phyloP scores from a whole-genome alignment of 257 asterid genomes.

The Solanum neorickii region DNA sequence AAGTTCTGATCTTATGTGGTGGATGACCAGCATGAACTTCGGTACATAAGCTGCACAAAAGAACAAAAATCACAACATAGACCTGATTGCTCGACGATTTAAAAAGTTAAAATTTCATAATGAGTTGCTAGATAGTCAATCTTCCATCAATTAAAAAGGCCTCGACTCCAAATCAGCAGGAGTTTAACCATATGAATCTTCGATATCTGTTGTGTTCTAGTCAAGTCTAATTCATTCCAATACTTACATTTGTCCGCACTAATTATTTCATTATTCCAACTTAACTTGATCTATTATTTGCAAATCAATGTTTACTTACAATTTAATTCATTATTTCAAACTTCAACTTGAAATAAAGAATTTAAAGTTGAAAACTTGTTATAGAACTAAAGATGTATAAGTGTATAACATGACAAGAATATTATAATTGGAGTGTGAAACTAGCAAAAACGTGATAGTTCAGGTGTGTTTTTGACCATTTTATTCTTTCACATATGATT shows the following conservation, averaged over 20 bases:
- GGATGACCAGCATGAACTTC: constrained; percentile 65
- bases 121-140: neutral
- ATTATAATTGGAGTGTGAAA: neutral
- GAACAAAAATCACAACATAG: neutral
- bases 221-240: neutral
- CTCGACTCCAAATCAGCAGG: neutral
- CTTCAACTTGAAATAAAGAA: neutral
- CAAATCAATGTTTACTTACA: neutral
- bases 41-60: constrained; percentile 40
- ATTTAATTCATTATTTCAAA: neutral
- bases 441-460: neutral
- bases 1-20: constrained; percentile 55
- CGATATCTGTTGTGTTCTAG: neutral
- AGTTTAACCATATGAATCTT: neutral
- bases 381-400: neutral
- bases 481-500: neutral
- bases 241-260: neutral
- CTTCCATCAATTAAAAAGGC: neutral
- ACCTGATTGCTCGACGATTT: neutral
- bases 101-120: neutral
- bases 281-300: neutral
- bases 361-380: neutral
- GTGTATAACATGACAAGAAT: neutral
- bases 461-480: neutral
- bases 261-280: neutral